phyloP scores from a whole-genome alignment of 2,329 filamentous ascomycete genomes.

The Phaeosphaeriaceae sp. region DNA sequence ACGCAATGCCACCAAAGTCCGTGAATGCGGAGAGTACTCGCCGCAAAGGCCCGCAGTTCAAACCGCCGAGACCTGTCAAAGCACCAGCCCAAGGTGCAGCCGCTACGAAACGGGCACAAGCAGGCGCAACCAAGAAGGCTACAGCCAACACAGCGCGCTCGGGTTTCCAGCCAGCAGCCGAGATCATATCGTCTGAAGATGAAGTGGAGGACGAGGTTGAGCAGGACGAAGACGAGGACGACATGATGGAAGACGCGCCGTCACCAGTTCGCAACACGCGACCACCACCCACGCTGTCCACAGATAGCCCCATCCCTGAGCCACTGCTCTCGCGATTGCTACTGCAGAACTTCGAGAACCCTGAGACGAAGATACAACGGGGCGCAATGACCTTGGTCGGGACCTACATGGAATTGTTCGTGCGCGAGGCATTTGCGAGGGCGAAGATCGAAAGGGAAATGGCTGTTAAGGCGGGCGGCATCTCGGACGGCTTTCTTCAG shows the following conservation, averaged over 20 bases:
- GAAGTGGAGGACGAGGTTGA: slow-evolving; percentile 26
- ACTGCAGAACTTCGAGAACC: slow-evolving; percentile 75
- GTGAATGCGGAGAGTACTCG: slow-evolving; percentile 22
- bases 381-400: slow-evolving; percentile 70
- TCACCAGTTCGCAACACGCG: slow-evolving; percentile 15
- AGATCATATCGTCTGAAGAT: slow-evolving; percentile 43
- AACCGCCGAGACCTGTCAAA: slow-evolving; percentile 46
- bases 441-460: slow-evolving; percentile 72
- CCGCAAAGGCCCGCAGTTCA: slow-evolving; percentile 46
- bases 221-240: slow-evolving; percentile 28
- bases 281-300: slow-evolving; percentile 17
- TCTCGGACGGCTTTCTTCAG: slow-evolving; percentile 72
- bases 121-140: slow-evolving; percentile 27
- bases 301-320: slow-evolving; percentile 65
- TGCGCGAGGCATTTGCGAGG: slow-evolving; percentile 84
- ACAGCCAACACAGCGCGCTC: slow-evolving; percentile 18
- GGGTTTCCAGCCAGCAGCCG: slow-evolving; percentile 23
- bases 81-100: slow-evolving; percentile 27
- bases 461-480: slow-evolving; percentile 42
- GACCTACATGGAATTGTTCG: slow-evolving; percentile 90
- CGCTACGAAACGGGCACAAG: slow-evolving; percentile 28
- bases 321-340: slow-evolving; percentile 78
- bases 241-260: slow-evolving; percentile 37
- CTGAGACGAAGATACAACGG: slow-evolving; percentile 43
- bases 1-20: slow-evolving; percentile 37